Base-by-base conservation (phyloP, 1,284 basidiomycete genomes). In the Pseudozyma sp. region DNA sequence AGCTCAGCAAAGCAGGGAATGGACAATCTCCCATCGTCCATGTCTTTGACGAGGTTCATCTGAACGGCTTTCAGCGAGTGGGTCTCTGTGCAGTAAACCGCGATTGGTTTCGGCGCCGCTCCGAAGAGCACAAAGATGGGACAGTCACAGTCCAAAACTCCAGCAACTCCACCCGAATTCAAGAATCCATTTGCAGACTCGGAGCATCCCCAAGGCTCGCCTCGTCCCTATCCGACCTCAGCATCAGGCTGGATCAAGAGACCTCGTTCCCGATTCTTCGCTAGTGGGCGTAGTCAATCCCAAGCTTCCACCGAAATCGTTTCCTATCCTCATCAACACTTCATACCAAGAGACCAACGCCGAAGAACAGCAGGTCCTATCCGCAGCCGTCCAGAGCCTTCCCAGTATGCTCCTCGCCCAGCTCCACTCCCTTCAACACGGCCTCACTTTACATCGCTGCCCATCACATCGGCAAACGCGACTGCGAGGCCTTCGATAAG, bases 161-260 rank as follows among this genome's bases (percentile, higher is more conserved):
- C 55, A 7, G 21, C 53, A 31, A 31, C 6, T 31, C 25, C 25
- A 31, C 25, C 25, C 6, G 25, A 31, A 31, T 31, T 31, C 25
- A 31, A 31, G 25, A 31, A 31, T 6, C 25, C 25, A 31, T 31
- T 31, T 6, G 25, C 25, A 31, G 34, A 42, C 6, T 1, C 49
- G 34, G 42, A 47, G 6, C 18, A 25, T 3, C 5, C 45, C 21
- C 48, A 50, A 44, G 43, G 10, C 1, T 25, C 25, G 31, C 3
- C 53, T 36, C 43, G 43, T 31, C 59, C 48, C 48, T 40, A 52
- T 48, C 52, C 63, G n/a, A 55, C 42, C 36, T 48, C 63, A 18
- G 21, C 64, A n/a, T 57, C 58, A 16, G 38, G 45, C 16, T 67
- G 64, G 64, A 25, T 67, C 53, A 67, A 67, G 19, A n/a, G 21